Base-by-base conservation (phyloP, 2,329 filamentous ascomycete genomes). In the Hymenoscyphus occultus region DNA sequence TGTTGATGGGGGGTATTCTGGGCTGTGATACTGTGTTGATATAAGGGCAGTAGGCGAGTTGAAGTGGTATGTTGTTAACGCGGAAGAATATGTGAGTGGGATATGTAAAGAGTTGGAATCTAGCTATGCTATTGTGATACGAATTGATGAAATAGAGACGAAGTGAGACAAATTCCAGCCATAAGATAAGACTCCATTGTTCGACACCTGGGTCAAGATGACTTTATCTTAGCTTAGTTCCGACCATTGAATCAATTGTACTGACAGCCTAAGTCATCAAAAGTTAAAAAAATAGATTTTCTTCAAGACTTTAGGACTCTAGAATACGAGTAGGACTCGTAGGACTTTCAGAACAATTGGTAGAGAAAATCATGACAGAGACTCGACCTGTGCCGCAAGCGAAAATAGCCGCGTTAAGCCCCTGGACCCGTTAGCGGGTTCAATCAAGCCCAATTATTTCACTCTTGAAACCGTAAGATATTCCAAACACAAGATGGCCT, bases 1-100 rank as follows among this genome's bases (percentile, higher is more conserved):
- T 6, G 32, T 68, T 39, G 66, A 68, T 56, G 66, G 66, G 12
- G 66, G 66, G 5, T 68, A 66, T 32, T 59, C 56, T 16, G 56
- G n/a, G 48, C 48, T 22, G 13, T 51, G 22, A 22, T 4, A 22
- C 4, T 5, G 4, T 7, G 4, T 5, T 45, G 16, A 19, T 16
- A n/a, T 5, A 14, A n/a, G 16, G 14, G 5, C 4, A 19, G n/a
- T 22, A 22, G 22, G 22, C 22, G 45, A 48, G 19, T 48, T 51
- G 19, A 22, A 51, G 9, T 19, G n/a, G 12, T 42, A 19, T 19
- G 45, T 3, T 48, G 16, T 48, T 48, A 22, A 22, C 22, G 22
- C 22, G 1, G 22, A 22, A 22, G 22, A 22, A 22, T 22, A 22
- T 22, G 22, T 22, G 7, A 35, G 5, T 35, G 32, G 7, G 32